Percentiles rank a stretch among this genome's conserved stretches.
Conservation (phyloP, 164 flowering plant species). For the Cinnamomum micranthum region DNA sequence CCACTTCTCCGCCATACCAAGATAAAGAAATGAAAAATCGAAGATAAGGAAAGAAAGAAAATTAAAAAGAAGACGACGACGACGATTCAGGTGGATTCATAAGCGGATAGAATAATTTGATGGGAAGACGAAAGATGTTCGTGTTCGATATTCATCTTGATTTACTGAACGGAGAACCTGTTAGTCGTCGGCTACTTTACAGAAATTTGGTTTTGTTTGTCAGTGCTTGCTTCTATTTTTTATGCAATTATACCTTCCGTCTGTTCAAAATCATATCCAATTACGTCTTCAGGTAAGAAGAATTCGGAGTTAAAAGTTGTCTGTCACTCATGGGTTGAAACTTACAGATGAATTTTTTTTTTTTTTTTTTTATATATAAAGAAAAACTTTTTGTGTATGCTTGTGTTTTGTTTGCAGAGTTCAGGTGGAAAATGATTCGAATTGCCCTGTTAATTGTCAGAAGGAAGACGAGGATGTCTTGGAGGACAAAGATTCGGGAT, state of each 20-base stretch:
- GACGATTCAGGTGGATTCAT: too few relatives aligned
- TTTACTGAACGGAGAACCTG: constrained; percentile 13
- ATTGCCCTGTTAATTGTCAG: background rate
- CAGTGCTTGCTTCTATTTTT: constrained; percentile 32
- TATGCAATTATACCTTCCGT: constrained; percentile 15
- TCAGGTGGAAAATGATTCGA: constrained; percentile 11
- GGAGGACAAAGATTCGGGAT: background rate
- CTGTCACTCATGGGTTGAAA: too few relatives aligned
- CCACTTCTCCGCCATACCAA: background rate
- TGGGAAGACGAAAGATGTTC: too few relatives aligned
- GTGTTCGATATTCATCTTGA: constrained; percentile 1
- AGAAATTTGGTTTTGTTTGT: constrained; percentile 25
- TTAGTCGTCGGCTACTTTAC: constrained; percentile 4
- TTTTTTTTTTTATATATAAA: too few relatives aligned
- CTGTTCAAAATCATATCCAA: constrained; percentile 23
- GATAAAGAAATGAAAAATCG: background rate
- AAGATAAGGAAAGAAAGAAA: background rate
- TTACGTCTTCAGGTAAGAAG: constrained; percentile 32
- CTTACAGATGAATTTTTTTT: too few relatives aligned
- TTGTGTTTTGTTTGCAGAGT: constrained; percentile 20
- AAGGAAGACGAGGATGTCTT: background rate
- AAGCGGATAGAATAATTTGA: too few relatives aligned
- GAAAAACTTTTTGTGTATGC: background rate
- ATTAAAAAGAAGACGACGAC: background rate
- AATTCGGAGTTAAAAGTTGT: too few relatives aligned